Evolutionary conservation across 768 basidiomycete genomes (phyloP).

Genomic region (Mycena rebaudengoi): DNA sequence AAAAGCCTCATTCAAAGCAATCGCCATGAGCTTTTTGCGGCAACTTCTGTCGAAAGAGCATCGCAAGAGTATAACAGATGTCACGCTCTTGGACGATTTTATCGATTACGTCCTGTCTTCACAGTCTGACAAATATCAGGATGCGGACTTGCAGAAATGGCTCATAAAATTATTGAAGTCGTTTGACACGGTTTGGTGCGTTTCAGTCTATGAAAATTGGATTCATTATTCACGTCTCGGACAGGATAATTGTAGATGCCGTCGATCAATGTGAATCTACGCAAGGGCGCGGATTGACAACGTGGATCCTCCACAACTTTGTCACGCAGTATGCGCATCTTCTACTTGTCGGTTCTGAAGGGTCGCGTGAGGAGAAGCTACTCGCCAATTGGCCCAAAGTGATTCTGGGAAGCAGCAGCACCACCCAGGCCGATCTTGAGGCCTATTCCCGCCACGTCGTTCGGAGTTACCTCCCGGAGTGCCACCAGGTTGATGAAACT

Average conservation of each 20-base stretch:
- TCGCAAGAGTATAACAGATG: slow-evolving; percentile 1
- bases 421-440: slow-evolving; percentile 9
- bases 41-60: slow-evolving; percentile 8
- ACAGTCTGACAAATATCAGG: slow-evolving; percentile 4
- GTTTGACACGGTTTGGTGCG: slow-evolving; percentile 10
- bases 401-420: background rate
- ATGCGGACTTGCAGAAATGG: slow-evolving; percentile 1
- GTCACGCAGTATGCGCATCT: background rate
- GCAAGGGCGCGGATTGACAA: background rate
- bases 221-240: background rate
- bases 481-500: background rate
- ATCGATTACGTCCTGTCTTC: background rate
- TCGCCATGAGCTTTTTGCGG: slow-evolving; percentile 15
- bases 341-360: slow-evolving; percentile 6
- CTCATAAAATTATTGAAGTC: background rate
- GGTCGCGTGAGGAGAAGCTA: background rate
- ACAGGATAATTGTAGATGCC: slow-evolving; percentile 8
- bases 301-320: background rate
- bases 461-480: slow-evolving; percentile 1
- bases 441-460: slow-evolving; percentile 6
- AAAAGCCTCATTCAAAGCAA: slow-evolving; percentile 8
- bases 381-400: slow-evolving; percentile 3
- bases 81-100: background rate
- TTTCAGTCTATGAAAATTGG: background rate
- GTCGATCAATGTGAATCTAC: slow-evolving; percentile 1